Evolutionary conservation across 2,329 filamentous ascomycete genomes (phyloP), one percentile per base, ranked within the genome.

Genomic region (Chrysoporthe deuterocubensis): DNA sequence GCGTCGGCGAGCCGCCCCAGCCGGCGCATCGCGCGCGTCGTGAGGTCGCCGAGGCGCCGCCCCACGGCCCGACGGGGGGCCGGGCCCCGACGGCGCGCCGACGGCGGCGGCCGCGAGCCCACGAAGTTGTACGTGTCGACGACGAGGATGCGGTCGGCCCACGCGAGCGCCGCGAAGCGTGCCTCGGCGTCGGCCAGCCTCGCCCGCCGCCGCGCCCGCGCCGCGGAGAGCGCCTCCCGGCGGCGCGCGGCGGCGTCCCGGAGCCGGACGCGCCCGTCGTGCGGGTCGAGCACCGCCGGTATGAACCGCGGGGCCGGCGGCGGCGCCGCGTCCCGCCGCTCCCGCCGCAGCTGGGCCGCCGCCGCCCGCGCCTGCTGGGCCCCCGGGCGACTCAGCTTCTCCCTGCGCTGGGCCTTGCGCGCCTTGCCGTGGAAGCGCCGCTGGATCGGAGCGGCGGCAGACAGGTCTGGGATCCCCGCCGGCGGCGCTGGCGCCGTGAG

Each of bases 331-430:
- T 32, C 50, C 9, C 50, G 13, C 21, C 48, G 21, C 50, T 32
- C 50, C 4, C 50, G 50, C 4, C 21, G 13, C 9, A 54, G 21
- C 50, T 11, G 50, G 4, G 50, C 50, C 50, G 26, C 7, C 50
- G 13, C 32, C 21, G 50, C 50, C 21, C 50, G 50, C 21, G 32
- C 16, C 50, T 54, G 50, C 50, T 32, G 11, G 11, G 3, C 21
- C 11, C 50, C 50, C 3, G 50, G 50, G 21, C 50, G 50, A 11
- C 6, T 54, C 21, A 54, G 50, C 14, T 54, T 54, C 21, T 26
- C 50, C 50, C 50, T 54, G 34, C 54, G 54, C 54, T 57, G 54
- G 26, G 50, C 50, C 50, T 54, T 54, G 54, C 54, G 54, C 54
- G 40, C 18, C 34, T 34, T 57, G 54, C 32, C 32, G 7, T 57